phyloP scores from a whole-genome alignment of 352 stramenopile genomes.

The Phytophthora litchii region DNA sequence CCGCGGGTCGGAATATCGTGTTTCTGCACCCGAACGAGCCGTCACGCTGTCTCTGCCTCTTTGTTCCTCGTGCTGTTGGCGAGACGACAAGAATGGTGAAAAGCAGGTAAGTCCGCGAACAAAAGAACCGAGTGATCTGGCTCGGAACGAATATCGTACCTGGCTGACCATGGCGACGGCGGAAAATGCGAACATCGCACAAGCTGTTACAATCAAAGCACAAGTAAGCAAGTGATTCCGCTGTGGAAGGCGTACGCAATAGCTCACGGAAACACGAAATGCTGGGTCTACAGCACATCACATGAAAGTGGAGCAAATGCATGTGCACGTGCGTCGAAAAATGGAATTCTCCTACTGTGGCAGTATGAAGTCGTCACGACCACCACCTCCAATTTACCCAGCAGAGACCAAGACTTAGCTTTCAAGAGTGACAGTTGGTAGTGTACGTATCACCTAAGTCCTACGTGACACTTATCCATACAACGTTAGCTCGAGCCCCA shows the following conservation, averaged over 20 bases:
- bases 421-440: background rate
- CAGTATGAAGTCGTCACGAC: conserved; percentile 12
- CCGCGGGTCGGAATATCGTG: conserved; percentile 31
- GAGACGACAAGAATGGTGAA: conserved; percentile 21
- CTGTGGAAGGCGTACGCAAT: background rate
- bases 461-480: background rate
- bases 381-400: no score
- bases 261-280: conserved; percentile 9
- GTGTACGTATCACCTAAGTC: conserved; percentile 13
- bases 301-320: conserved; percentile 10
- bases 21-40: conserved; percentile 28
- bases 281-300: conserved; percentile 8
- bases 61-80: conserved; percentile 26
- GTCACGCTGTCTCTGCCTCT: conserved; percentile 27
- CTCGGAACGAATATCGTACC: conserved; percentile 19
- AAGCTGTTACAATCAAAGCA: background rate
- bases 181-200: conserved; percentile 8
- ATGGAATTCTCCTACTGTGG: background rate
- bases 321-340: conserved; percentile 15
- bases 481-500: conserved; percentile 1
- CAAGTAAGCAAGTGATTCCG: conserved; percentile 12
- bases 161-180: conserved; percentile 5
- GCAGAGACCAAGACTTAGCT: no score
- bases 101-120: conserved; percentile 8
- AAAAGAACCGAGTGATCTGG: conserved; percentile 30